Evolutionary conservation across 169 alveolate species (phyloP), one percentile per base, ranked within the genome.

Genomic region (Eimeria sp.): DNA sequence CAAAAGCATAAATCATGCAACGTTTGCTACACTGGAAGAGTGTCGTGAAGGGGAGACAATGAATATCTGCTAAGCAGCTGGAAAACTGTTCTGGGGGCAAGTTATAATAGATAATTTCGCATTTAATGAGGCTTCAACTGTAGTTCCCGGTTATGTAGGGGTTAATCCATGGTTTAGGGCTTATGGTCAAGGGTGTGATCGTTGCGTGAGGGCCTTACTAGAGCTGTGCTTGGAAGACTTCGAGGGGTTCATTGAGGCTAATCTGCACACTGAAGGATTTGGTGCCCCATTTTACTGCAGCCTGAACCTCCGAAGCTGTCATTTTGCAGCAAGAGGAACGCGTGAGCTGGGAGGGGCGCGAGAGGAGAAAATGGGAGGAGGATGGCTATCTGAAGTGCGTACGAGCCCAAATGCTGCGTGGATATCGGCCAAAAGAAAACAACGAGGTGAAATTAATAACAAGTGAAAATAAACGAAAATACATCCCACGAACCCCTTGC

Each of bases 171-270:
- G 75, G 75, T 65, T 65, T n/a, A 65, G 75, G 75, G 75, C 14
- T 65, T 30, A 45, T 67, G 47, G 89, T 80, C n/a, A 5, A 9
- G 4, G 43, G 22, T 13, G 61, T 45, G 65, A 5, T 6, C 5
- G 90, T 49, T 13, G 18, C 30, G 76, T 11, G 78, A 43, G 43
- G 43, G 86, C 25, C 96, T 49, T 10, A 92, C 96, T 76, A 70
- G 78, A 92, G 96, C 73, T 92, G 96, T 2, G 96, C 92, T 27
- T 92, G 88, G 75, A 92, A 78, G 58, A 92, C 92, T 16, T 86
- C 92, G 18, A 92, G 96, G 58, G 96, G 76, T 75, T 92, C 96
- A 57, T 57, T 65, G 57, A 65, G 87, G n/a, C 80, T 92, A 47
- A 92, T 67, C 70, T 92, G 84, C 34, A 92, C 86, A 49, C 54